These are phyloP conservation scores for Aureoboletus auriporus DNA, from an alignment of 768 basidiomycete genomes.

Conservation along the genomic window DNA sequence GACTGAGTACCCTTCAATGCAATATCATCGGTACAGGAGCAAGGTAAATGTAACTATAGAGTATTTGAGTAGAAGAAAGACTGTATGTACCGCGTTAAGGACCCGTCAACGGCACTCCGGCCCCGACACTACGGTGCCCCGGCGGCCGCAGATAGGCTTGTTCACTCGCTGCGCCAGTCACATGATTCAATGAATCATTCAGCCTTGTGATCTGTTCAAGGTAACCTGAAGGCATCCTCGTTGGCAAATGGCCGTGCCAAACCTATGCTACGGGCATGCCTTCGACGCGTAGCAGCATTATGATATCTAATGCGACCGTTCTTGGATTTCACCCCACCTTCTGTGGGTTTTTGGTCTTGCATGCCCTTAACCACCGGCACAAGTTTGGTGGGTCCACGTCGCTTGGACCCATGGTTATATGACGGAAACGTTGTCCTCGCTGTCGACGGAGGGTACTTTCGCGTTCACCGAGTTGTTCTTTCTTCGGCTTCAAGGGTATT, in stretches of 20 bases:
- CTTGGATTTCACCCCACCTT: slow-evolving; percentile 13
- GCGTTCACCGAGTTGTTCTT: slow-evolving; percentile 18
- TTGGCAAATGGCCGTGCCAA: slow-evolving; percentile 25
- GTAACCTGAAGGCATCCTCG: slow-evolving; percentile 24
- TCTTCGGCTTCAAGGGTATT: slow-evolving; percentile 22
- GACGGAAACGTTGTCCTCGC: slow-evolving; percentile 24
- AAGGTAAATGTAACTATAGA: too few species aligned
- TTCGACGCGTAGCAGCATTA: slow-evolving; percentile 2
- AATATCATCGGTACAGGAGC: too few species aligned
- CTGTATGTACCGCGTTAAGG: too few species aligned
- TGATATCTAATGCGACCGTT: slow-evolving; percentile 3
- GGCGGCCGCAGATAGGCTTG: background rate
- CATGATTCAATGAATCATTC: slow-evolving; percentile 13
- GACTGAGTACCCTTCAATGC: too few species aligned
- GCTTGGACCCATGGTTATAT: slow-evolving; percentile 21
- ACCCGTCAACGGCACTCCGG: too few species aligned
- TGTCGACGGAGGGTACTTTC: slow-evolving; percentile 19
- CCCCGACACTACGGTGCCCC: too few species aligned
- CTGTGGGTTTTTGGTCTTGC: slow-evolving; percentile 13
- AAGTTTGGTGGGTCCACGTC: slow-evolving; percentile 11
- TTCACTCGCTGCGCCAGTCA: background rate
- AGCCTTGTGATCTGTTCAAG: slow-evolving; percentile 14
- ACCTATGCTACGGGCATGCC: slow-evolving; percentile 21
- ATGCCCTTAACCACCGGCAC: slow-evolving; percentile 18
- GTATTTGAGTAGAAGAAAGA: too few species aligned